phyloP scores from a whole-genome alignment of 169 alveolate species.

The Theileria equi region DNA sequence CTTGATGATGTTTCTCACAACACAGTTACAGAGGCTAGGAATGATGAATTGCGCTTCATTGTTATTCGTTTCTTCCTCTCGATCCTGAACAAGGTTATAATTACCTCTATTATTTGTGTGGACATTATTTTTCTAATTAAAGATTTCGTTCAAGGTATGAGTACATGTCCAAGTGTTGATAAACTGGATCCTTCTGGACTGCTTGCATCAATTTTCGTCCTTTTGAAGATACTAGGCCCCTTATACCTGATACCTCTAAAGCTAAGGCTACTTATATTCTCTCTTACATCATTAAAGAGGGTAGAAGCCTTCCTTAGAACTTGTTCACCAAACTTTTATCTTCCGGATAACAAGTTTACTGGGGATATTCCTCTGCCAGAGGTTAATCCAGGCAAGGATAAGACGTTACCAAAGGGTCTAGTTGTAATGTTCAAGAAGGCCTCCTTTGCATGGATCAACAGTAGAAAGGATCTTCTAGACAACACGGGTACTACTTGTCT shows the following conservation, averaged over 20 bases:
- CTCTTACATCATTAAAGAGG: conserved; percentile 18
- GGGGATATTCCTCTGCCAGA: too few relatives aligned
- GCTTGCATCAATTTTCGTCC: conserved; percentile 4
- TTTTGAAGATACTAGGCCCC: conserved; percentile 17
- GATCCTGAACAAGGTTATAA: conserved; percentile 6
- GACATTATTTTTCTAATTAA: conserved; percentile 3
- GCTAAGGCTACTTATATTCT: background rate
- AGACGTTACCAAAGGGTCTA: conserved; percentile 21
- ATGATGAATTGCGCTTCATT: conserved; percentile 29
- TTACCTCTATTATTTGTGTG: background rate
- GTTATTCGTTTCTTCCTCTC: conserved; percentile 4
- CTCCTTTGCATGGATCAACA: too few relatives aligned
- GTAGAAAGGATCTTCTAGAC: too few relatives aligned
- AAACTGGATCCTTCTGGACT: conserved; percentile 12
- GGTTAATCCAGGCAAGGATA: too few relatives aligned
- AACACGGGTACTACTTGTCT: too few relatives aligned
- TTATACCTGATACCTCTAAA: conserved; percentile 12
- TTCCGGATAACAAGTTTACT: background rate
- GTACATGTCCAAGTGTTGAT: too few relatives aligned
- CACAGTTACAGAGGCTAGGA: conserved; percentile 26
- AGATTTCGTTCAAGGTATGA: conserved; percentile 14
- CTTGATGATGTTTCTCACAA: conserved; percentile 46
- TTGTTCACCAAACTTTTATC: conserved; percentile 51
- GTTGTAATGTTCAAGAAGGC: too few relatives aligned
- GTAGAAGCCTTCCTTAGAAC: conserved; percentile 6